phyloP scores from a whole-genome alignment of 331 rosid genomes.

The Erythrophleum ivorense region DNA sequence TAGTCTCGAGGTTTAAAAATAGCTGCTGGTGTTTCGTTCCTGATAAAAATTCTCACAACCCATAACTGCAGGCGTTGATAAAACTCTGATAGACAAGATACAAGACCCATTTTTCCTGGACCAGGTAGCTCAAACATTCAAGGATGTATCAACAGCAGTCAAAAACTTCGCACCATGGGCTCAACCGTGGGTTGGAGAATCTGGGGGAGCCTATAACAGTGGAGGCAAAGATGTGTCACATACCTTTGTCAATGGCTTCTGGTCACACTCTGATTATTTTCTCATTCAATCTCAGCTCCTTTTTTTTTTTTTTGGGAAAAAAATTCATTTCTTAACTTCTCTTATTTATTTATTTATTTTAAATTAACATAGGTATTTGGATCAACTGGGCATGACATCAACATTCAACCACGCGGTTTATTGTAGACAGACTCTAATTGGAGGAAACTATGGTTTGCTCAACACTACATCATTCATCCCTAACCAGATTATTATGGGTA shows the following conservation, averaged over 20 bases:
- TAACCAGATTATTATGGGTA: constrained; percentile 73
- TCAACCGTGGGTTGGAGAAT: constrained; percentile 74
- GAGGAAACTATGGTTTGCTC: constrained; percentile 75
- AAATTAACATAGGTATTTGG: constrained; percentile 59
- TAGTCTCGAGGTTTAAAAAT: too few species aligned
- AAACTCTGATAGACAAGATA: constrained; percentile 47
- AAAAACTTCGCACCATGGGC: constrained; percentile 49
- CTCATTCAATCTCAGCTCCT: not conserved
- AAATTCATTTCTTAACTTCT: not conserved
- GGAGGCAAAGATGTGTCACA: constrained; percentile 72
- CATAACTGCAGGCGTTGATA: constrained; percentile 55
- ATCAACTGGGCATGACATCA: constrained; percentile 74
- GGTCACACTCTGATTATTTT: constrained; percentile 42
- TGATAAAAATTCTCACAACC: not conserved
- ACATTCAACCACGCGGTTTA: constrained; percentile 56
- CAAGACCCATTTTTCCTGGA: constrained; percentile 63
- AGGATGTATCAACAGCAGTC: constrained; percentile 34
- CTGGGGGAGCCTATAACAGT: constrained; percentile 83
- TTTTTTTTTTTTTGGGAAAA: too few species aligned
- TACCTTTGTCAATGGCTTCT: constrained; percentile 69
- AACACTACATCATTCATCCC: constrained; percentile 69
- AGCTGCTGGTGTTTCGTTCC: not conserved
- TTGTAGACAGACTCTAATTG: constrained; percentile 70
- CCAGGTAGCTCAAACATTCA: constrained; percentile 51
- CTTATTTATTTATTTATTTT: not conserved